Evolutionary conservation across 768 basidiomycete genomes (phyloP).

Genomic region (Mycena rosella): DNA sequence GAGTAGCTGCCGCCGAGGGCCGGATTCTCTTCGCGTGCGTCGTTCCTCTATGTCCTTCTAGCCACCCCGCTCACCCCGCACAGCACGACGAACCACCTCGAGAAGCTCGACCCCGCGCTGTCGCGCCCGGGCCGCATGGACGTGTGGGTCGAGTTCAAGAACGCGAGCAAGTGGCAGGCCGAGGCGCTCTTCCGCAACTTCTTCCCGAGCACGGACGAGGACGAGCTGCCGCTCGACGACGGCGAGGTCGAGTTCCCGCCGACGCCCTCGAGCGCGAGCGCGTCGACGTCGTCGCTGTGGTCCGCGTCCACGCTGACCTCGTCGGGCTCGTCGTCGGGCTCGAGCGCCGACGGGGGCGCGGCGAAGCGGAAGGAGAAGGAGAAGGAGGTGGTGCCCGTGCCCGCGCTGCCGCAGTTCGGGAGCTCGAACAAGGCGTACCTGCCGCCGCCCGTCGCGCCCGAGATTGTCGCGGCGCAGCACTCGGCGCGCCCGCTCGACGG

Average conservation of each 20-base stretch:
- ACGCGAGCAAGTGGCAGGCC: conserved; percentile 87
- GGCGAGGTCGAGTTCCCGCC: conserved; percentile 42
- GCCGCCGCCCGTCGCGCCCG: conserved; percentile 74
- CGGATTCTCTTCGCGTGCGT: conserved; percentile 90
- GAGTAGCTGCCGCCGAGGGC: conserved; percentile 89
- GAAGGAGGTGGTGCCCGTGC: conserved; percentile 25
- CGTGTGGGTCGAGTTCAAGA: conserved; percentile 92
- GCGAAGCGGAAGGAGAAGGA: conserved; percentile 15
- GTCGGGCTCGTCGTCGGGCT: conserved; percentile 56
- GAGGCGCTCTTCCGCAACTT: conserved; percentile 91
- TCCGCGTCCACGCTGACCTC: conserved; percentile 52
- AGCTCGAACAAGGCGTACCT: conserved; percentile 70
- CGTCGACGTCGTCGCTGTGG: conserved; percentile 18
- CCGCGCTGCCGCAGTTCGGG: conserved; percentile 60
- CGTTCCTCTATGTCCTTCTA: conserved; percentile 46
- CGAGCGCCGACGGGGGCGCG: conserved; percentile 43
- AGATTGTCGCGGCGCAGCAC: conserved; percentile 69
- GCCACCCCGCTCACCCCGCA: background rate
- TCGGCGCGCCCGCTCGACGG: conserved; percentile 76
- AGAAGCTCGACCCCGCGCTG: conserved; percentile 89
- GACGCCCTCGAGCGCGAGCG: conserved; percentile 27
- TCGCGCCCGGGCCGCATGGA: conserved; percentile 95
- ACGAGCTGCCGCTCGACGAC: conserved; percentile 43
- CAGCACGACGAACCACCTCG: conserved; percentile 93
- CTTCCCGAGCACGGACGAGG: conserved; percentile 82